A percentile compares a stretch with the other conserved stretches of the same genome.
phyloP scores from a whole-genome alignment of 306 rosid genomes.

The Astragalus glycyphyllos region DNA sequence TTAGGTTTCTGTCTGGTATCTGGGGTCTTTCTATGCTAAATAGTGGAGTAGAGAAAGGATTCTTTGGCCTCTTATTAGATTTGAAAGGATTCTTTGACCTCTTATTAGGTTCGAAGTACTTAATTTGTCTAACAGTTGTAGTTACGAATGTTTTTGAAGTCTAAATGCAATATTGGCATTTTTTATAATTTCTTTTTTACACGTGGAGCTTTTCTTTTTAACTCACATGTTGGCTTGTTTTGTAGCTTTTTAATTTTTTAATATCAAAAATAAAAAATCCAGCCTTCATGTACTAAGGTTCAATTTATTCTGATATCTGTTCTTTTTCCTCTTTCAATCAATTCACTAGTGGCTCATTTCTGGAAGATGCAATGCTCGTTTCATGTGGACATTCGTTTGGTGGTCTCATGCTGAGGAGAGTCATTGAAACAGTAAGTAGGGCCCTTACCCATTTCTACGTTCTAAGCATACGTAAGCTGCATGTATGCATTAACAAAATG shows the following conservation, averaged over 20 bases:
- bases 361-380: conserved; percentile 93
- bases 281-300: conserved; percentile 26
- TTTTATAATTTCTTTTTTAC: conserved; percentile 19
- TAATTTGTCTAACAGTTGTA: conserved; percentile 4
- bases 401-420: conserved; percentile 93
- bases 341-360: conserved; percentile 76
- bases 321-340: conserved; percentile 22
- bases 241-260: conserved; percentile 8
- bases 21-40: background rate
- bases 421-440: conserved; percentile 81
- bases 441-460: conserved; percentile 40
- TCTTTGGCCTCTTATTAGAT: background rate
- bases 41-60: conserved; percentile 7
- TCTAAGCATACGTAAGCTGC: conserved; percentile 26
- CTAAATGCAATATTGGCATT: conserved; percentile 4
- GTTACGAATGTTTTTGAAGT: conserved; percentile 4
- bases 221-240: conserved; percentile 8
- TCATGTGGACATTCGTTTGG: conserved; percentile 99
- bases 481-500: conserved; percentile 36
- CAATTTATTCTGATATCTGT: conserved; percentile 40
- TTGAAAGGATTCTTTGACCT: background rate
- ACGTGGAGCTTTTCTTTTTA: conserved; percentile 26
- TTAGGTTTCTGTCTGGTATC: background rate
- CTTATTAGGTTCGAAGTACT: background rate
- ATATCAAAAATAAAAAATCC: conserved; percentile 13